Evolutionary conservation across 306 rosid genomes (phyloP).

Genomic region (Ormosia semicastrata): DNA sequence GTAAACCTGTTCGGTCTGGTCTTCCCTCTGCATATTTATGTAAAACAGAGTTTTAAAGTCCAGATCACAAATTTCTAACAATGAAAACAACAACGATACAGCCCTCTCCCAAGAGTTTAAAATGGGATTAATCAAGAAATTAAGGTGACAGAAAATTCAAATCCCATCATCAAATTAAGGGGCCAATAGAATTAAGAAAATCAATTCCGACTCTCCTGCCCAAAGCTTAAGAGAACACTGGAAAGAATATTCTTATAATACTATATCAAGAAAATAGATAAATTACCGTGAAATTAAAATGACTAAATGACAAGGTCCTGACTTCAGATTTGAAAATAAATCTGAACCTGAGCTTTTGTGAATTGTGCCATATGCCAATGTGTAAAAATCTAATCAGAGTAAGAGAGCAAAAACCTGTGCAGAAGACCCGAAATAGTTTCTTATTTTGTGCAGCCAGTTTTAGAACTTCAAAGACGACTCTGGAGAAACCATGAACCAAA

Average conservation of each 20-base stretch:
- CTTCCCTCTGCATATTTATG: constrained; percentile 80
- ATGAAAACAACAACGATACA: not conserved
- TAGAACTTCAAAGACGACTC: constrained; percentile 84
- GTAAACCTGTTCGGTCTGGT: constrained; percentile 82
- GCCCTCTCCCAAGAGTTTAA: not conserved
- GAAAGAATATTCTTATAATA: not conserved
- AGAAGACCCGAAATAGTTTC: constrained; percentile 81
- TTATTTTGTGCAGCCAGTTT: constrained; percentile 80
- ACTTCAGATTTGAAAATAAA: not conserved
- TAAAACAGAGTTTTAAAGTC: not conserved
- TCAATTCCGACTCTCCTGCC: not conserved
- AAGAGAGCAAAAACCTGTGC: constrained; percentile 63
- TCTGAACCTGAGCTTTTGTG: not conserved
- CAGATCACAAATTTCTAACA: not conserved
- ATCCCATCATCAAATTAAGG: not conserved
- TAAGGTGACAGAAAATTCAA: not conserved
- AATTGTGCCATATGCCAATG: not conserved
- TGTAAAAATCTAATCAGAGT: not conserved
- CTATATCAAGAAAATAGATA: not conserved
- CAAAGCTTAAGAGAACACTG: not conserved
- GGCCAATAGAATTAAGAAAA: not conserved
- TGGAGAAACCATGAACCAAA: constrained; percentile 91
- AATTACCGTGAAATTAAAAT: not conserved
- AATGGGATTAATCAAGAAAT: not conserved
- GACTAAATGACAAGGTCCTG: not conserved